These are phyloP conservation scores for Hypsizygus marmoreus DNA, from an alignment of 768 basidiomycete genomes.

Conservation along the genomic window DNA sequence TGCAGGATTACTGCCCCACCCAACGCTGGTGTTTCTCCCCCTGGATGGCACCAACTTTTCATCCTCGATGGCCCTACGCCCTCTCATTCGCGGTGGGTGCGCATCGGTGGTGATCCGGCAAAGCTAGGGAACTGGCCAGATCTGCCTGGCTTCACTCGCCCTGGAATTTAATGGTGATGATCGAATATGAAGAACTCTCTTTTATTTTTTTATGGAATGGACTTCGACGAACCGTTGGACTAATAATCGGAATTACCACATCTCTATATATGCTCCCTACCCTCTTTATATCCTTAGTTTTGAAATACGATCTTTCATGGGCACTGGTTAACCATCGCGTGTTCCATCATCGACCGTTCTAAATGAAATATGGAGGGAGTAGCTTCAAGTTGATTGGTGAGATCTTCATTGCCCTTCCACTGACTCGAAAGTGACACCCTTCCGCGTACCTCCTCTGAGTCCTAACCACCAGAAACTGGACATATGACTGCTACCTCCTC, in stretches of 20 bases:
- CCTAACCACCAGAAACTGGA: too few relatives aligned
- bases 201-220: conserved; percentile 11
- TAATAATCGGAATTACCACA: conserved; percentile 2
- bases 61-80: conserved; percentile 80
- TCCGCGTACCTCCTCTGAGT: too few relatives aligned
- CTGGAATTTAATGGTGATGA: conserved; percentile 56
- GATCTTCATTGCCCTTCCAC: too few relatives aligned
- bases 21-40: conserved; percentile 65
- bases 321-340: too few relatives aligned
- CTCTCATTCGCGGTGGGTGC: conserved; percentile 71
- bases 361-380: too few relatives aligned
- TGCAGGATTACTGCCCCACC: conserved; percentile 83
- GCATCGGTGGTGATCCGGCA: conserved; percentile 78
- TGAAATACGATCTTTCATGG: too few relatives aligned
- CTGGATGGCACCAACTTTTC: conserved; percentile 78
- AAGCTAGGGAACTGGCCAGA: conserved; percentile 74
- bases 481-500: too few relatives aligned
- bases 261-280: too few relatives aligned
- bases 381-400: too few relatives aligned
- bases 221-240: conserved; percentile 10
- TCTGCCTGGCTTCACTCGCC: conserved; percentile 64
- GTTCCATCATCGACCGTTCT: too few relatives aligned
- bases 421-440: too few relatives aligned
- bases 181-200: conserved; percentile 17
- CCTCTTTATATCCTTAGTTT: too few relatives aligned